Evolutionary conservation across 2,329 filamentous ascomycete species (phyloP).

Genomic region (Trichoderma hamatum): DNA sequence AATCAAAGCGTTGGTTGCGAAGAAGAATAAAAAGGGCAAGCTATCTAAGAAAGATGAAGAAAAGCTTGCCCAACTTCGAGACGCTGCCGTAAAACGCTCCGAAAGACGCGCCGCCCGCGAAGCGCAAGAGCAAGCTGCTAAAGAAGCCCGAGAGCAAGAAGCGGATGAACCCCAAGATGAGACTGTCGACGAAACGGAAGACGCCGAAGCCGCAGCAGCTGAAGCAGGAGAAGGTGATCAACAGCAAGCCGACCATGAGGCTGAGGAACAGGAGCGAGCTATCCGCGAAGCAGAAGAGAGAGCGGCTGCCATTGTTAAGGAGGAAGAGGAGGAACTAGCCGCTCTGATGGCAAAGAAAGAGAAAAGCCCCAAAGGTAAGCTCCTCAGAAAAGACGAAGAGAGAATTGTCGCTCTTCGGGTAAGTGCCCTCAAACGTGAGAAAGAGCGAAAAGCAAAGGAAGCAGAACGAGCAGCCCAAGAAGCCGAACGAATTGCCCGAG

Average conservation of each 20-base stretch:
- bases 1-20: conserved; percentile 47
- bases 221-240: conserved; percentile 39
- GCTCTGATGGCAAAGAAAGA: conserved; percentile 39
- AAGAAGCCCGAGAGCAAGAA: neutral
- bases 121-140: conserved; percentile 33
- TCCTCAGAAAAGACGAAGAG: conserved; percentile 28
- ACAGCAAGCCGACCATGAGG: conserved; percentile 35
- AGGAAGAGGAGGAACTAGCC: conserved; percentile 48
- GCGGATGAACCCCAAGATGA: conserved; percentile 33
- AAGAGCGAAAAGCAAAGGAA: conserved; percentile 21
- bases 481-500: conserved; percentile 23
- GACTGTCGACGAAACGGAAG: conserved; percentile 33
- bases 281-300: conserved; percentile 35
- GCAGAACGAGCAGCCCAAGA: conserved; percentile 21
- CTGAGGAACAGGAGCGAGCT: conserved; percentile 31
- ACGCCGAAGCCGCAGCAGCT: conserved; percentile 36
- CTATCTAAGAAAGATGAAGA: conserved; percentile 51
- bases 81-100: conserved; percentile 41
- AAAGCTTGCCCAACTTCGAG: conserved; percentile 45
- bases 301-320: conserved; percentile 32
- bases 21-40: conserved; percentile 54
- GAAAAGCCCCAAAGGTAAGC: conserved; percentile 27
- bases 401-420: conserved; percentile 10
- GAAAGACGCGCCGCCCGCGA: conserved; percentile 41
- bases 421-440: conserved; percentile 11